A percentile compares a stretch with the other conserved stretches of the same genome.
phyloP scores from a whole-genome alignment of 805 yeast genomes.

The Candida sithepensis region DNA sequence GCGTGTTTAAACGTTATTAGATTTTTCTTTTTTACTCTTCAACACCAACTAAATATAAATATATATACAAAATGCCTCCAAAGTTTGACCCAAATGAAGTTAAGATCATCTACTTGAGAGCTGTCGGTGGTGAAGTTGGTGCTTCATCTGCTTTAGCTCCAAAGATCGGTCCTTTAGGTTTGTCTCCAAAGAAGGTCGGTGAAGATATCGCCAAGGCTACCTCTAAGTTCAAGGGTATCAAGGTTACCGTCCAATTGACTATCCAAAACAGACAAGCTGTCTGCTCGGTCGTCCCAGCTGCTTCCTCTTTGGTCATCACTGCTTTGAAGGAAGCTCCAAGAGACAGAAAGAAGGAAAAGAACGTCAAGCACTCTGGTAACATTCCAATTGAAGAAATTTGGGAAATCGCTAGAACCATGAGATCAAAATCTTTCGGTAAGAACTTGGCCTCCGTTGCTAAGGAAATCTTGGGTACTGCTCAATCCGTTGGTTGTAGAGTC shows the following conservation, averaged over 20 bases:
- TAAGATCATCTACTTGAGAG: conserved; percentile 97
- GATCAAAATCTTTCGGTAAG: conserved; percentile 97
- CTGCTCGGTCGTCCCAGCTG: conserved; percentile 98
- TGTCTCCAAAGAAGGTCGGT: conserved; percentile 99
- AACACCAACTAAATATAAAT: neutral
- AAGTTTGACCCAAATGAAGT: conserved; percentile 99
- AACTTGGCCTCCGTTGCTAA: conserved; percentile 93
- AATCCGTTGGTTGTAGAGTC: conserved; percentile 99
- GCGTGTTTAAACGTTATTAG: neutral
- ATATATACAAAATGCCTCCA: conserved; percentile 73
- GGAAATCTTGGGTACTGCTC: conserved; percentile 99
- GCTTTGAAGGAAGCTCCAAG: conserved; percentile 99
- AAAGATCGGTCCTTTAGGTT: conserved; percentile 99
- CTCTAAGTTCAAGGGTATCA: conserved; percentile 97
- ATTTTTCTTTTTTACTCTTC: neutral
- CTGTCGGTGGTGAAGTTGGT: conserved; percentile 99
- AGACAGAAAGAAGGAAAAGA: conserved; percentile 99
- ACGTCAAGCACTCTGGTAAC: conserved; percentile 99
- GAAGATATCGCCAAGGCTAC: conserved; percentile 99
- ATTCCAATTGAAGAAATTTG: conserved; percentile 93
- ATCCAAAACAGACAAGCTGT: conserved; percentile 99
- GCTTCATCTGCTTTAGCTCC: conserved; percentile 99
- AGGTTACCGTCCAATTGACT: conserved; percentile 97
- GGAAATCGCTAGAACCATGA: conserved; percentile 97
- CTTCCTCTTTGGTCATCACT: conserved; percentile 97